Conservation (phyloP, 176 grass and related monocot genomes). For the Aechmea fasciata region DNA sequence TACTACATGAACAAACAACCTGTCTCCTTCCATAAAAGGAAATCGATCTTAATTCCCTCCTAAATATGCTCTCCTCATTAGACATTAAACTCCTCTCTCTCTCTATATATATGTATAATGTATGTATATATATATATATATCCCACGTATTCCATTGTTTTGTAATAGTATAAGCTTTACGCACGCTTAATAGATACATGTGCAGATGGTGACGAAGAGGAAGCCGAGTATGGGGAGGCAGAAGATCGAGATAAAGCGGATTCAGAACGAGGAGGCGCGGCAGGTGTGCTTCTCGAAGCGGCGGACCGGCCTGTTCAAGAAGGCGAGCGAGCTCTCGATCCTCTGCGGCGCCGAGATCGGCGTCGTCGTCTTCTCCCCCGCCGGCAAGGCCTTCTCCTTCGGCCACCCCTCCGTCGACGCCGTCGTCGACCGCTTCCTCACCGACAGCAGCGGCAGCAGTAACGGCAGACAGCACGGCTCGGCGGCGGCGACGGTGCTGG, state of each 20-base stretch:
- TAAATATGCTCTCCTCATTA: no score
- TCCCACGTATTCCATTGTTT: no score
- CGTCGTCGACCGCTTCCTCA: slow-evolving; percentile 18
- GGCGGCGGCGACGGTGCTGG: neutral
- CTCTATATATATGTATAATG: no score
- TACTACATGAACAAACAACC: no score
- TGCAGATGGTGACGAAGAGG: neutral
- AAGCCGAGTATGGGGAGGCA: slow-evolving; percentile 22
- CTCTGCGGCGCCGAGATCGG: slow-evolving; percentile 21
- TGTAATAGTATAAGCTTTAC: no score
- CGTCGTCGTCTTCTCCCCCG: slow-evolving; percentile 22
- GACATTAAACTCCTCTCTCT: no score
- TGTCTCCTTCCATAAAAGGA: no score
- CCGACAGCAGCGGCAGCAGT: neutral
- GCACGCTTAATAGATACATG: no score
- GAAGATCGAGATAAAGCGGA: slow-evolving; percentile 30
- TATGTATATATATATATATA: no score
- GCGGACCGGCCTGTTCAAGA: slow-evolving; percentile 21
- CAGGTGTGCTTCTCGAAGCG: slow-evolving; percentile 32
- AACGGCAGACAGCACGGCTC: neutral
- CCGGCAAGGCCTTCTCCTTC: slow-evolving; percentile 29
- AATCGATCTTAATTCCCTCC: no score
- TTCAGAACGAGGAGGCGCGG: slow-evolving; percentile 29
- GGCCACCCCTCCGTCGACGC: slow-evolving; percentile 25
- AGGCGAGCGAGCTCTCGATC: slow-evolving; percentile 26